Percentiles rank a stretch among this genome's conserved stretches.
Evolutionary conservation across 768 basidiomycete species (phyloP).

Genomic region (Termitomyces sp.): DNA sequence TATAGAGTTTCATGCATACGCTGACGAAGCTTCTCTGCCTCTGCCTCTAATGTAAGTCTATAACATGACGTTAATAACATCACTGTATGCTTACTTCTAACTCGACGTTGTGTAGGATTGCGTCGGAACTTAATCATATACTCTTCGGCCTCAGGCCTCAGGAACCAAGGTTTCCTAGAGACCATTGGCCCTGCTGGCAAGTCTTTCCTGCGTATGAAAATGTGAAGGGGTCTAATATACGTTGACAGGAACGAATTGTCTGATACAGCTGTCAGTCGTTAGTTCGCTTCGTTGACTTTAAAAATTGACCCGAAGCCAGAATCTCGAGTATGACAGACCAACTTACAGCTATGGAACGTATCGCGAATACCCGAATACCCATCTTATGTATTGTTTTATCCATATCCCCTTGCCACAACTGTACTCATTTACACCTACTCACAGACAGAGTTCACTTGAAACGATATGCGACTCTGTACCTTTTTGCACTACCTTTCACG

Average conservation of each 20-base stretch:
- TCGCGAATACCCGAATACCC: slow-evolving; percentile 86
- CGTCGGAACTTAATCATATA: slow-evolving; percentile 71
- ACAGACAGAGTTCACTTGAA: slow-evolving; percentile 87
- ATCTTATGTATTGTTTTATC: slow-evolving; percentile 49
- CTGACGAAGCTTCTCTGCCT: slow-evolving; percentile 65
- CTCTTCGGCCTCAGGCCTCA: slow-evolving; percentile 77
- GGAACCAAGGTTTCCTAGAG: slow-evolving; percentile 80
- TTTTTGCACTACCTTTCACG: slow-evolving; percentile 87
- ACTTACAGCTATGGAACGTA: slow-evolving; percentile 84
- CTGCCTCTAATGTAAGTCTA: slow-evolving; percentile 71
- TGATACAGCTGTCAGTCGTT: slow-evolving; percentile 58
- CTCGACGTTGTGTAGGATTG: slow-evolving; percentile 48
- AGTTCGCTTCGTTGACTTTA: not conserved
- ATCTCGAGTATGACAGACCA: slow-evolving; percentile 83
- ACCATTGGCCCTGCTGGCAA: slow-evolving; percentile 86
- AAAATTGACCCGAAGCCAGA: slow-evolving; percentile 33
- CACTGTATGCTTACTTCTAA: not conserved
- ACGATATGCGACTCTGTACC: slow-evolving; percentile 92
- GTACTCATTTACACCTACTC: slow-evolving; percentile 10
- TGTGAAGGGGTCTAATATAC: not conserved
- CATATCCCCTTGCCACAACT: not conserved
- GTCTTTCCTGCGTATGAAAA: slow-evolving; percentile 12
- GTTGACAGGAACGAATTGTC: slow-evolving; percentile 65
- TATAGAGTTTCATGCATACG: slow-evolving; percentile 59
- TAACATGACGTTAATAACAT: not conserved